Evolutionary conservation across 495 filamentous ascomycete genomes (phyloP).

Genomic region (Annulohypoxylon stygium): DNA sequence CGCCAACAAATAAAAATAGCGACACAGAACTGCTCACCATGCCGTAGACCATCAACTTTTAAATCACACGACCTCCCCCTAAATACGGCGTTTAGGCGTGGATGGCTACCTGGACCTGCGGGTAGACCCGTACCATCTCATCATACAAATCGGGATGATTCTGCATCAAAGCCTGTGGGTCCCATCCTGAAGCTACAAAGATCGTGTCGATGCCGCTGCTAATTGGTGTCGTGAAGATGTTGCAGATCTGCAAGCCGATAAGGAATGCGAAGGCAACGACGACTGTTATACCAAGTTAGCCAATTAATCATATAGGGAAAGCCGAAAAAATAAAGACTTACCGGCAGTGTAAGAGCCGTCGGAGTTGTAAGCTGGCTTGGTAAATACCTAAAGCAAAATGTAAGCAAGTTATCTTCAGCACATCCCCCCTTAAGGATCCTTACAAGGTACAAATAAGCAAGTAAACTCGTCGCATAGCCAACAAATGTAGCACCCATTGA

Average conservation of each 20-base stretch:
- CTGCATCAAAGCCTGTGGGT: conserved; percentile 84
- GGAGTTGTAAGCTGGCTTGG: conserved; percentile 80
- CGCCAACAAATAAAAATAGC: background rate
- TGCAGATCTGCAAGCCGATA: conserved; percentile 74
- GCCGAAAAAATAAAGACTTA: conserved; percentile 15
- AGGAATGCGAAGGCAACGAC: conserved; percentile 71
- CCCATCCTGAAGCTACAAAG: conserved; percentile 90
- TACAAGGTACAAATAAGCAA: conserved; percentile 86
- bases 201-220: conserved; percentile 81
- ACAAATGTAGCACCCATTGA: conserved; percentile 88
- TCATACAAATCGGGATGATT: conserved; percentile 86
- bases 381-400: conserved; percentile 56
- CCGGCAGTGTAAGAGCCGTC: conserved; percentile 67
- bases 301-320: background rate
- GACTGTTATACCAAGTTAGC: conserved; percentile 33
- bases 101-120: conserved; percentile 76
- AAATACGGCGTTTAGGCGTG: conserved; percentile 38
- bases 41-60: background rate
- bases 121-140: conserved; percentile 82
- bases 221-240: conserved; percentile 87
- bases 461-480: conserved; percentile 81
- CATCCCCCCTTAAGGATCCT: conserved; percentile 49
- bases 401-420: conserved; percentile 21
- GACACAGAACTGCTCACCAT: background rate
- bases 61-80: background rate